Conservation (phyloP, 345 rosid species). For the Camelina sativa region DNA sequence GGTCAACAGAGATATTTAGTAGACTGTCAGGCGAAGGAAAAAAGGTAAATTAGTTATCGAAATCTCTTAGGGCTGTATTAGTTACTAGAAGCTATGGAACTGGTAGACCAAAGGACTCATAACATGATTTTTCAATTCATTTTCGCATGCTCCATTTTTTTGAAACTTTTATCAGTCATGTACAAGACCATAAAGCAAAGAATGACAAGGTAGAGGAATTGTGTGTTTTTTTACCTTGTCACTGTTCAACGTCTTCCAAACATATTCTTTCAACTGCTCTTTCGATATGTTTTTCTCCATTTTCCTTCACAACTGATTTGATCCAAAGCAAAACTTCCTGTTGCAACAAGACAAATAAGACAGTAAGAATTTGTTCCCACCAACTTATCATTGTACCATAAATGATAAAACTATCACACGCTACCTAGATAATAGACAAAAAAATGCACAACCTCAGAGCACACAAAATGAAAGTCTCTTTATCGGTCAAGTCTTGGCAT, state of each 20-base stretch:
- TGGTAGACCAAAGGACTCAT: not conserved
- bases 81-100: not conserved
- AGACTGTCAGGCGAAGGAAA: conserved; percentile 11
- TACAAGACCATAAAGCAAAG: not conserved
- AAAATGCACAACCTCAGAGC: no score
- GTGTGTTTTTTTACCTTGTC: conserved; percentile 57
- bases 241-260: no score
- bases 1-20: conserved; percentile 11
- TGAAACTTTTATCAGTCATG: not conserved
- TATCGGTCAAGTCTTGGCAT: no score
- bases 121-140: not conserved
- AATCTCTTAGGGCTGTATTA: not conserved
- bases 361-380: conserved; percentile 10
- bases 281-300: conserved; percentile 54
- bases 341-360: conserved; percentile 36
- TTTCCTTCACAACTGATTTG: conserved; percentile 87
- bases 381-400: conserved; percentile 18
- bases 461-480: no score
- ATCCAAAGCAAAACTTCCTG: conserved; percentile 99
- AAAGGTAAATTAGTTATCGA: not conserved
- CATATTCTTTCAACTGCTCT: no score
- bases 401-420: conserved; percentile 13
- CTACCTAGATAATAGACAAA: conserved; percentile 20
- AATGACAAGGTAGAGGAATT: not conserved
- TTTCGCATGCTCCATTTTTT: not conserved